Base-by-base conservation (phyloP, 1,139 yeast genomes). In the Magnusiomyces suaveolens region DNA sequence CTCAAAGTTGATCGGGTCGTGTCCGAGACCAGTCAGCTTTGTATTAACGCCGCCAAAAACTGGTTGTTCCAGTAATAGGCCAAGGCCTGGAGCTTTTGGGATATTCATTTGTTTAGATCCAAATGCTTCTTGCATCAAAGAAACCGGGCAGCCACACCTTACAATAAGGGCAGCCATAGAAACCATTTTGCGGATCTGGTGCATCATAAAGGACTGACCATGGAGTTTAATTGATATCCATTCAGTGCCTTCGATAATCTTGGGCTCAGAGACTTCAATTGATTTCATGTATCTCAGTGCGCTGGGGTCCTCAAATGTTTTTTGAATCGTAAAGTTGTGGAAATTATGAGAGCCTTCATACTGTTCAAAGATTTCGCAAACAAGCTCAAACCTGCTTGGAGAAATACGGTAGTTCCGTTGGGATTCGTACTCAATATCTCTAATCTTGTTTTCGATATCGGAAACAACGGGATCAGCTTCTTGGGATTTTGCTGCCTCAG, bases 171-270 rank as follows among this genome's bases (percentile, higher is more conserved):
- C 81, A 1, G 95, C 96, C 95, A 92, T 85, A 29, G 97, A 94
- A 57, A 94, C 88, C 99, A 92, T 92, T 69, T 92, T 92, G 68
- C 99, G 82, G 65, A 92, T 92, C 75, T 92, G 99, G 70, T 92
- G 98, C 59, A 92, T 76, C 99, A 94, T 94, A 69, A 92, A 92
- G 8, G 97, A 88, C 71, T 92, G 98, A 2, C 99, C 99, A 67
- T 92, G 98, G 59, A 92, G 87, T 71, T 92, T 92, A 64, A 94
- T 84, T 1, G 96, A 87, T 3, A 88, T 79, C 99, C 99, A 92
- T 67, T 92, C 97, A 3, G 97, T 89, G 52, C 87, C 89, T 64
- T 90, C 87, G 63, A 94, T 90, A 52, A 87, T 83, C 69, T 88
- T 87, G 2, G 98, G 98, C 1, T 87, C 95, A n/a, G 89, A 80